phyloP scores from a whole-genome alignment of 352 stramenopile species.

The Pythium sukuiense region DNA sequence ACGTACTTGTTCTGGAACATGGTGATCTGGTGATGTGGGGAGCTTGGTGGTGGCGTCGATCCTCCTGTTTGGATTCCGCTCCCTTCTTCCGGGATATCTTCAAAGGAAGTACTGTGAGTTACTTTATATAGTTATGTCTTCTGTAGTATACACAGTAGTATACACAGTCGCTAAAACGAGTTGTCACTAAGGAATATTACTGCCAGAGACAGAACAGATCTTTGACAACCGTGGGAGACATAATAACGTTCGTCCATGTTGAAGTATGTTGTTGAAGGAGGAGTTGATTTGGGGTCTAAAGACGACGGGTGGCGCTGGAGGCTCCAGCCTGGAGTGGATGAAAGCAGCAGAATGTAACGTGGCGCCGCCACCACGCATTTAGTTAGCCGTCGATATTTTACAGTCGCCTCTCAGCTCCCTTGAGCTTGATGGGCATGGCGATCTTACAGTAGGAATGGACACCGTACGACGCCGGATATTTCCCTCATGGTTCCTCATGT shows the following conservation, averaged over 20 bases:
- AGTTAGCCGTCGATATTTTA: not conserved
- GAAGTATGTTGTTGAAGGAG: constrained; percentile 3
- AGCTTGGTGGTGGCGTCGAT: constrained; percentile 6
- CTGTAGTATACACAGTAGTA: too few species aligned
- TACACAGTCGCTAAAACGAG: not conserved
- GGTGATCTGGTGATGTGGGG: constrained; percentile 11
- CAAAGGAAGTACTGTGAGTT: constrained; percentile 8
- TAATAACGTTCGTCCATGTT: not conserved
- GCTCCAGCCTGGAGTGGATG: too few species aligned
- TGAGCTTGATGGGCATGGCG: not conserved
- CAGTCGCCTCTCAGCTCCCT: not conserved
- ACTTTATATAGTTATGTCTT: not conserved
- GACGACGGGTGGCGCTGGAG: too few species aligned
- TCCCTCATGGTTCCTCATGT: not conserved
- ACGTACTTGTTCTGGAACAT: constrained; percentile 40
- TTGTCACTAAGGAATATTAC: constrained; percentile 3
- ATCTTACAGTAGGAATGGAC: not conserved
- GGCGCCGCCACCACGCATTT: not conserved
- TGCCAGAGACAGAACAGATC: not conserved
- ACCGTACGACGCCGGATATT: constrained; percentile 4
- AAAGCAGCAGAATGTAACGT: not conserved
- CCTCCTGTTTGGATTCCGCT: constrained; percentile 28
- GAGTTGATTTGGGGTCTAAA: not conserved
- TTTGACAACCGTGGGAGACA: not conserved
- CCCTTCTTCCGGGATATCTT: constrained; percentile 29